A percentile compares a stretch with the other conserved stretches of the same genome.
Conservation (phyloP, 2,329 filamentous ascomycete species). For the Cercospora sojina region DNA sequence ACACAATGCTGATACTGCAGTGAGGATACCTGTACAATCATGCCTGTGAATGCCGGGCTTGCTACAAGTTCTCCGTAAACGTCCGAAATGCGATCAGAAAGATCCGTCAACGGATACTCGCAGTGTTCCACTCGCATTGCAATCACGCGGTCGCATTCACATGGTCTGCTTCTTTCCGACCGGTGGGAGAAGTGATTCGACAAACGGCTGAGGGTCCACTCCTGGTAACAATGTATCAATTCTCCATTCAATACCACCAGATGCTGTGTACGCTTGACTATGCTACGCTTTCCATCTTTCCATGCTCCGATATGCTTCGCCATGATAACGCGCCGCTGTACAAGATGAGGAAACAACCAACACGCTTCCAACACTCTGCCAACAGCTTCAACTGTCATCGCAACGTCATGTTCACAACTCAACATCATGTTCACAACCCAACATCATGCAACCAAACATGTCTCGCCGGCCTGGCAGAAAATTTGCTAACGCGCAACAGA, state of each 20-base stretch:
- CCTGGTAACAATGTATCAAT: not conserved
- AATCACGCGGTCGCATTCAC: not conserved
- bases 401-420: not conserved
- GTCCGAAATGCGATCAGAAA: not conserved
- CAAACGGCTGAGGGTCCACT: not conserved
- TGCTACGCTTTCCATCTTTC: not conserved
- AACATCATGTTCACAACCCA: not conserved
- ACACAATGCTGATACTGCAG: not conserved
- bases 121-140: not conserved
- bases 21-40: not conserved
- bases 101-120: not conserved
- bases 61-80: not conserved
- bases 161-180: not conserved
- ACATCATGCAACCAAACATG: conserved; percentile 30
- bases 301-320: not conserved
- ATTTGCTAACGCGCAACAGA: conserved; percentile 48
- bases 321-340: not conserved
- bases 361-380: not conserved
- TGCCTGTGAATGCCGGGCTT: not conserved
- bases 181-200: not conserved
- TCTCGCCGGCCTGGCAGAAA: conserved; percentile 46
- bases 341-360: not conserved
- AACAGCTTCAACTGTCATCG: not conserved
- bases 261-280: not conserved
- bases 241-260: not conserved